Evolutionary conservation across 164 flowering plant genomes (phyloP).

Genomic region (Euptelea pleiosperma): DNA sequence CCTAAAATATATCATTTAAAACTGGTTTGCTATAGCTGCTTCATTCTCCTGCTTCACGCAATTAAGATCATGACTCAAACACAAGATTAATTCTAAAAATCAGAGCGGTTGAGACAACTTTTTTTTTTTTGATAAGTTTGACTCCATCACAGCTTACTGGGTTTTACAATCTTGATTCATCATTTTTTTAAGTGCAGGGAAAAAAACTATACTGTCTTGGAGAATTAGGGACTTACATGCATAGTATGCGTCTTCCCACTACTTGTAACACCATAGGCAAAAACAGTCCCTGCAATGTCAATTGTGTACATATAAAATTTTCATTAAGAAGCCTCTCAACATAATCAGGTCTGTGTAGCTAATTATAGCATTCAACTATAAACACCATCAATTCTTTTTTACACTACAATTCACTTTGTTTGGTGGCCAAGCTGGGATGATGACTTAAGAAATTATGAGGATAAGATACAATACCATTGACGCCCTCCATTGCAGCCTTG

Average conservation of each 20-base stretch:
- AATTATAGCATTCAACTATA: neutral
- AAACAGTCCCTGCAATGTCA: conserved; percentile 82
- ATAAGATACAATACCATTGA: conserved; percentile 57
- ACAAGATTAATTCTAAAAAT: no score
- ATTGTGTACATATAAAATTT: neutral
- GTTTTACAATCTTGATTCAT: neutral
- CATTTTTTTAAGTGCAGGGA: neutral
- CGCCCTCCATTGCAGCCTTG: conserved; percentile 96
- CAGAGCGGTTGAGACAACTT: no score
- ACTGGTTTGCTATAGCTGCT: no score
- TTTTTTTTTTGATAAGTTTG: no score
- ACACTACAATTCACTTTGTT: neutral
- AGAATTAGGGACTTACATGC: conserved; percentile 70
- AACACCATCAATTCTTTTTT: neutral
- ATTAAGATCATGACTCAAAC: neutral
- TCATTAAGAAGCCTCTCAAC: no score
- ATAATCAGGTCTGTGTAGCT: no score
- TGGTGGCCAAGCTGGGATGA: neutral
- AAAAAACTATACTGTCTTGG: conserved; percentile 1
- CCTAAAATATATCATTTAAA: no score
- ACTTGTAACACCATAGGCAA: conserved; percentile 99
- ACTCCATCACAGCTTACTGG: neutral
- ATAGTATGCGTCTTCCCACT: conserved; percentile 99
- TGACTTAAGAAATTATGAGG: neutral
- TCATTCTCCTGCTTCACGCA: no score